Conservation (phyloP, 495 filamentous ascomycete species). For the Cladorrhinum samala region DNA sequence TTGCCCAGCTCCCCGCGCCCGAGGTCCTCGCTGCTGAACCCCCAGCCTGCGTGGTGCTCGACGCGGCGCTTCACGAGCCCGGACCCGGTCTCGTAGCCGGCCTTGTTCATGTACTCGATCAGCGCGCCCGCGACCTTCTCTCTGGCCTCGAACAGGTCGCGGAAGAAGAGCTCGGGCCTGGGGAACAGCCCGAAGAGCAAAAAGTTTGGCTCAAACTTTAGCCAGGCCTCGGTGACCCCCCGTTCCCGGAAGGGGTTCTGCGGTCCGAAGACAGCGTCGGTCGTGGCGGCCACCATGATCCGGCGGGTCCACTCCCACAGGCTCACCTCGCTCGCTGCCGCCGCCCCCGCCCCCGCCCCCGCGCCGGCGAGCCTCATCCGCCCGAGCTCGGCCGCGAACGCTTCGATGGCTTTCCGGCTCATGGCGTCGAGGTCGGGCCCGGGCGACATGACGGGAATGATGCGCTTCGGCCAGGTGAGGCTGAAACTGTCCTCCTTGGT, state of each 20-base stretch:
- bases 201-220: conserved; percentile 18
- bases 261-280: conserved; percentile 18
- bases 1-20: conserved; percentile 21
- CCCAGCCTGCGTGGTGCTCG: conserved; percentile 17
- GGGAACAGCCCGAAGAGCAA: conserved; percentile 17
- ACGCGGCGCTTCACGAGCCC: conserved; percentile 14
- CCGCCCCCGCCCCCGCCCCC: too few relatives aligned
- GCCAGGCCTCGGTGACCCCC: conserved; percentile 12
- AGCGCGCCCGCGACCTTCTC: conserved; percentile 16
- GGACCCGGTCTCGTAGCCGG: conserved; percentile 14
- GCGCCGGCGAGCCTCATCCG: neutral
- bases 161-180: conserved; percentile 9
- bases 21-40: conserved; percentile 14
- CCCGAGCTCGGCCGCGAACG: conserved; percentile 13
- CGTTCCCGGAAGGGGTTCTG: conserved; percentile 19
- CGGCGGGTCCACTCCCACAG: conserved; percentile 13
- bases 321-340: neutral
- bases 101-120: conserved; percentile 13
- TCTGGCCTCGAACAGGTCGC: conserved; percentile 8
- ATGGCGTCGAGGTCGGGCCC: conserved; percentile 18
- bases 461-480: conserved; percentile 7
- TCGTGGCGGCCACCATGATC: conserved; percentile 11
- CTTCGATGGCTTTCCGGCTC: conserved; percentile 13
- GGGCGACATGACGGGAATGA: conserved; percentile 5
- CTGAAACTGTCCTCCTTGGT: conserved; percentile 14